Base-by-base conservation (phyloP, 495 filamentous ascomycete species). In the Coniosporium apollinis region DNA sequence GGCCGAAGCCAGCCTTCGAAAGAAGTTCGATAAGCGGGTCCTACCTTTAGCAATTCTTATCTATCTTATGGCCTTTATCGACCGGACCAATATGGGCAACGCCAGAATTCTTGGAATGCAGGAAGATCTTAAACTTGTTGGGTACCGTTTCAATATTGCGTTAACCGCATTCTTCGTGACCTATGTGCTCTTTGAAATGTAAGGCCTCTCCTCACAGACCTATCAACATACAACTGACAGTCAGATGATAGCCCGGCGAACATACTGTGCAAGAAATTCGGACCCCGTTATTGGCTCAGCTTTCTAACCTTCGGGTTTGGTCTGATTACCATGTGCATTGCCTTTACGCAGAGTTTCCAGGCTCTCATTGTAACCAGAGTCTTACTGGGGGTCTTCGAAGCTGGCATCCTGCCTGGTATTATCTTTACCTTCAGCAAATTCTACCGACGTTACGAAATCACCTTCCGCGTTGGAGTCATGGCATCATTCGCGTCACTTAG, bases 401-500 rank as follows among this genome's bases (percentile, higher is more conserved):
- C 63, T 51, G 60, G 68, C 48, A 3, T 72, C 55, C 26, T 73
- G 53, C 65, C 64, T 5, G 66, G 62, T 14, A 59, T 69, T 47
- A 53, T 69, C 9, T 45, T 69, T 14, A 67, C 65, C 34, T 48
- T 67, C 3, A 48, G 54, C 25, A 64, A 61, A 58, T 67, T 65
- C 36, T 64, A 67, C 36, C 54, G 50, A 22, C 44, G 62, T 14
- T 52, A 62, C 30, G 44, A 64, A 38, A 24, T n/a, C n/a, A n/a
- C n/a, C n/a, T 58, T 50, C 20, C 46, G 61, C 8, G 57, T 63
- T 16, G 58, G 55, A 0, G 38, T 75, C 32, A 78, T 79, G 52
- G 76, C 77, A 52, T 74, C 69, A 31, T 71, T 69, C 13, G 72
- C 74, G 4, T 58, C 74, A 11, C 50, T 77, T 7, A 64, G 59